phyloP scores from a whole-genome alignment of 768 basidiomycete genomes.

The Boletus tylopilopsis region DNA sequence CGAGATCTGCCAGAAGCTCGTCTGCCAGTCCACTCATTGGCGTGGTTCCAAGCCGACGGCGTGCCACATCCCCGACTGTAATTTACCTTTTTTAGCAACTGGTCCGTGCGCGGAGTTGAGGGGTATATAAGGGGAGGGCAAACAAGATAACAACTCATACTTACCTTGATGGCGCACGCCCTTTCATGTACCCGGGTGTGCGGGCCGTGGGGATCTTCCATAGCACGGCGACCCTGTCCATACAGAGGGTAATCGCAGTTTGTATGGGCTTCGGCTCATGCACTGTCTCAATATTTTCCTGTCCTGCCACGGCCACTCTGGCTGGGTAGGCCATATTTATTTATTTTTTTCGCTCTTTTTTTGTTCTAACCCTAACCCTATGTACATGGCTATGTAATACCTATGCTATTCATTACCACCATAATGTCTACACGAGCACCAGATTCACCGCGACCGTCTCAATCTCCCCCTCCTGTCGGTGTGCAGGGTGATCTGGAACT shows the following conservation, averaged over 20 bases:
- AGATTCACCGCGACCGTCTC: constrained; percentile 64
- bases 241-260: constrained; percentile 41
- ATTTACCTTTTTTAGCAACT: constrained; percentile 15
- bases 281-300: constrained; percentile 80
- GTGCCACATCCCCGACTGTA: background rate
- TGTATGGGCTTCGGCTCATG: constrained; percentile 67
- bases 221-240: constrained; percentile 57
- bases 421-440: constrained; percentile 16
- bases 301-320: constrained; percentile 57
- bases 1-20: constrained; percentile 89
- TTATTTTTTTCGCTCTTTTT: constrained; percentile 20
- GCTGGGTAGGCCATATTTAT: constrained; percentile 42
- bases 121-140: constrained; percentile 29
- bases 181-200: constrained; percentile 53
- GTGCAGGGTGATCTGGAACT: constrained; percentile 71
- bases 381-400: background rate
- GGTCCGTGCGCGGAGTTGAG: constrained; percentile 21
- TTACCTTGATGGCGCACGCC: constrained; percentile 61
- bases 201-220: constrained; percentile 52
- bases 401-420: constrained; percentile 16
- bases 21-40: constrained; percentile 82
- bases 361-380: constrained; percentile 38
- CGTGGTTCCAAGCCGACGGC: background rate
- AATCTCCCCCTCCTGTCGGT: constrained; percentile 68
- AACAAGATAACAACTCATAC: constrained; percentile 37